These are phyloP conservation scores for Pseudotsuga menziesii DNA, from an alignment of 75 land plant species.

Conservation along the genomic window DNA sequence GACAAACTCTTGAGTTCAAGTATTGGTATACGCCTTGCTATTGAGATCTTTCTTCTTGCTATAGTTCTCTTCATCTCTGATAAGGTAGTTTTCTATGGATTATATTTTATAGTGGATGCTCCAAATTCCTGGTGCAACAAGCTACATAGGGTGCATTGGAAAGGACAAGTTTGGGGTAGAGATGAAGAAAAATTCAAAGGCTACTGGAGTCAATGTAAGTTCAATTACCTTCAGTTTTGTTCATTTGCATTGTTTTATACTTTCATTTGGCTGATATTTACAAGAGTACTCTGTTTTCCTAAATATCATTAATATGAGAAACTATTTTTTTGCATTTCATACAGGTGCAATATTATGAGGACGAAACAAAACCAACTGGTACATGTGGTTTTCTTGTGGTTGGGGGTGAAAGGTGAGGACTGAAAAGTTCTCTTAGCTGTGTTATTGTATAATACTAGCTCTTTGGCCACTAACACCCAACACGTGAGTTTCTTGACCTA, in stretches of 20 bases:
- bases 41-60: background rate
- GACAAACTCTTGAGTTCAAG: no score
- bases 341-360: slow-evolving; percentile 86
- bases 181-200: slow-evolving; percentile 71
- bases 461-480: background rate
- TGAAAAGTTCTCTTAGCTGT: background rate
- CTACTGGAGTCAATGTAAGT: slow-evolving; percentile 85
- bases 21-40: no score
- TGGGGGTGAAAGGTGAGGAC: slow-evolving; percentile 82
- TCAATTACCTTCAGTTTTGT: background rate
- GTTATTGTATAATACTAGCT: background rate
- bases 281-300: background rate
- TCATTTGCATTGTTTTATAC: background rate
- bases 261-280: background rate
- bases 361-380: slow-evolving; percentile 80
- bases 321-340: background rate
- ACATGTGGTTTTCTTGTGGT: slow-evolving; percentile 98
- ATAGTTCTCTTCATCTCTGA: background rate
- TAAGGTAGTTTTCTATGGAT: background rate
- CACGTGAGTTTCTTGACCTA: background rate
- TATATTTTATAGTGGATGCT: slow-evolving; percentile 84
- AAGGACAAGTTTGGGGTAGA: slow-evolving; percentile 95
- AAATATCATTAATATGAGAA: background rate
- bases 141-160: slow-evolving; percentile 96
- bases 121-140: slow-evolving; percentile 88